Conservation (phyloP, 371 early-diverging fungal genomes). For the Mycotypha africana region DNA sequence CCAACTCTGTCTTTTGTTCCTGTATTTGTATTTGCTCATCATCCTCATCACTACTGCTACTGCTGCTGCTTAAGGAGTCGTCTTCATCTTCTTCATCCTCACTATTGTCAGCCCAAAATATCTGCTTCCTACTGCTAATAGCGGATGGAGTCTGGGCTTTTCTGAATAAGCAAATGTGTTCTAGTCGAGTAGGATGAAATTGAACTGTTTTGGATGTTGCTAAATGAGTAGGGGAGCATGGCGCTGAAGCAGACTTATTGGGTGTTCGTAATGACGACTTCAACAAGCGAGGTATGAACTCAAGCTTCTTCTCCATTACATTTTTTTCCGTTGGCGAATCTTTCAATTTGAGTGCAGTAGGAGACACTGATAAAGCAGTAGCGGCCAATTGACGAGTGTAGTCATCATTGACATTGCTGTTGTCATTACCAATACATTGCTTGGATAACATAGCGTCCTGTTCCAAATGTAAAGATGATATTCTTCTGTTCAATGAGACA, state of each 20-base stretch:
- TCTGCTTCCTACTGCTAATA: conserved; percentile 7
- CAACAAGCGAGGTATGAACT: conserved; percentile 3
- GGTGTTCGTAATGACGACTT: conserved; percentile 16
- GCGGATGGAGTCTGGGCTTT: conserved; percentile 20
- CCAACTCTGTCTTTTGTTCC: background rate
- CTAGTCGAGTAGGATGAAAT: conserved; percentile 13
- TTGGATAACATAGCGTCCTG: conserved; percentile 1
- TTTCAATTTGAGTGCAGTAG: background rate
- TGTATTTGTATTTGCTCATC: no score
- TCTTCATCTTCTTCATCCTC: conserved; percentile 11
- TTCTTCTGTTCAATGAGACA: conserved; percentile 16
- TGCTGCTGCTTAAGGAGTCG: background rate
- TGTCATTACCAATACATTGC: no score
- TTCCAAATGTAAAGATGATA: conserved; percentile 10
- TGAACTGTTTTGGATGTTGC: conserved; percentile 16
- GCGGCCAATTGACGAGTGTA: conserved; percentile 12
- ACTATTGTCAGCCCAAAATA: conserved; percentile 15
- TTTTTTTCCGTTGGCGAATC: background rate
- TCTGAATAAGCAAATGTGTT: conserved; percentile 19
- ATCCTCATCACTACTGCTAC: background rate
- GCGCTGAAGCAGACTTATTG: conserved; percentile 19
- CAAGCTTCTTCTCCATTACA: background rate
- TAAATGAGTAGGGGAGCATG: conserved; percentile 16
- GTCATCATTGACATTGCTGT: background rate
- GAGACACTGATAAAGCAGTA: conserved; percentile 9